A percentile compares a stretch with the other conserved stretches of the same genome.
Conservation (phyloP, 768 basidiomycete species). For the Auricularia auricula-judae region DNA sequence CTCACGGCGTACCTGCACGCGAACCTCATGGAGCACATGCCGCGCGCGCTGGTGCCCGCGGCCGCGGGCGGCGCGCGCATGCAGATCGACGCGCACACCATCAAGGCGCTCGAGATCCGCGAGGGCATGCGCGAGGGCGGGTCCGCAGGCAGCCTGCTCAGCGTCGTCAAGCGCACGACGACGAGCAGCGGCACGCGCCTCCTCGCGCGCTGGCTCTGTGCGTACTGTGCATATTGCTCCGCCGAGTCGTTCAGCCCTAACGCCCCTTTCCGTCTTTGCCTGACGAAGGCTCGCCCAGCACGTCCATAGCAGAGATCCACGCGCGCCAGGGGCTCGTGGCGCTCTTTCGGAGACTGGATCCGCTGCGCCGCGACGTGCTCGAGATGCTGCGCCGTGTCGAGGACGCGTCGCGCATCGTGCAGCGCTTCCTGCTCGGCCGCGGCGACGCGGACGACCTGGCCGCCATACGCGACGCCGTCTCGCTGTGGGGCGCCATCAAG, state of each 20-base stretch:
- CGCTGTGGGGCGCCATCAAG: constrained; percentile 44
- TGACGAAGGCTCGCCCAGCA: constrained; percentile 69
- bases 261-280: constrained; percentile 4
- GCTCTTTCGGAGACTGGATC: constrained; percentile 49
- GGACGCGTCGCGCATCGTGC: constrained; percentile 66
- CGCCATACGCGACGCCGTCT: constrained; percentile 51
- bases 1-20: constrained; percentile 53
- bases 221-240: constrained; percentile 12
- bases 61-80: constrained; percentile 54
- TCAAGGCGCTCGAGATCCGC: constrained; percentile 78
- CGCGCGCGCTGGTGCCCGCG: constrained; percentile 43
- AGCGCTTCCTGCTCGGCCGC: constrained; percentile 60
- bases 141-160: constrained; percentile 59
- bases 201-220: constrained; percentile 69
- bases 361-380: constrained; percentile 54
- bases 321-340: constrained; percentile 68
- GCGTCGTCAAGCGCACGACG: constrained; percentile 62
- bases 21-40: constrained; percentile 73
- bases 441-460: constrained; percentile 58
- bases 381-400: constrained; percentile 45
- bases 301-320: constrained; percentile 59
- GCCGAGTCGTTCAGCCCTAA: not conserved
- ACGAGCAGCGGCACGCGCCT: constrained; percentile 71
- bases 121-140: constrained; percentile 68
- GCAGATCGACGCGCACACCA: constrained; percentile 84